Percentiles rank a stretch among this genome's conserved stretches.
Conservation (phyloP, 768 basidiomycete genomes). For the Boletus tylopilopsis region DNA sequence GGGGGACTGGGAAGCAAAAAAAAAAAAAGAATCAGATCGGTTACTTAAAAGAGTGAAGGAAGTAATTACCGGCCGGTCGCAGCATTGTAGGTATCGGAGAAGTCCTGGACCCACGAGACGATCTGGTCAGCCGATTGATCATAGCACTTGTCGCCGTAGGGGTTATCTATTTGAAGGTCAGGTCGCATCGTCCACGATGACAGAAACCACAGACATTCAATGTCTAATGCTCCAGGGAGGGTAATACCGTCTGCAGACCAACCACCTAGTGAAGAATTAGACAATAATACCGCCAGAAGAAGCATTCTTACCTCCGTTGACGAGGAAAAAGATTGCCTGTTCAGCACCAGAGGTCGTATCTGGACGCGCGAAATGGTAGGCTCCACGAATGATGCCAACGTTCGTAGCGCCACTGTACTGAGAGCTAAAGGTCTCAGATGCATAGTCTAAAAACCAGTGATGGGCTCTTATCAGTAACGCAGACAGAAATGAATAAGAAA, state of each 20-base stretch:
- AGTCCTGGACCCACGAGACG: slow-evolving; percentile 62
- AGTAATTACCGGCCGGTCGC: slow-evolving; percentile 40
- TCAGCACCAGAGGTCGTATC: slow-evolving; percentile 48
- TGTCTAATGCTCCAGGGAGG: slow-evolving; percentile 60
- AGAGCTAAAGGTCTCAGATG: slow-evolving; percentile 32
- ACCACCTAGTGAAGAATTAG: slow-evolving; percentile 34
- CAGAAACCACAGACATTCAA: slow-evolving; percentile 45
- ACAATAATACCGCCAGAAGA: slow-evolving; percentile 30
- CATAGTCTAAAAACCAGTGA: slow-evolving; percentile 14
- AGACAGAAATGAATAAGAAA: slow-evolving; percentile 18
- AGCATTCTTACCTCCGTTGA: slow-evolving; percentile 43
- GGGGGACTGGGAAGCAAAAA: too few relatives aligned
- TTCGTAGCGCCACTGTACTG: slow-evolving; percentile 55
- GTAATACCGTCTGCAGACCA: slow-evolving; percentile 57
- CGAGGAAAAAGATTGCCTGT: slow-evolving; percentile 58
- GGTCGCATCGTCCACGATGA: background rate
- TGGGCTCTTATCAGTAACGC: slow-evolving; percentile 31
- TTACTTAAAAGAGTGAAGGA: background rate
- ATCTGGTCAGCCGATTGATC: slow-evolving; percentile 48
- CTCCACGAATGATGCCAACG: slow-evolving; percentile 54
- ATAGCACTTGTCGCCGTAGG: slow-evolving; percentile 50
- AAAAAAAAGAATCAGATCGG: background rate
- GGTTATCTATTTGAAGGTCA: slow-evolving; percentile 39
- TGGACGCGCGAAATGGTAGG: slow-evolving; percentile 60
- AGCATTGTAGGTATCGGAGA: slow-evolving; percentile 55